A percentile compares a stretch with the other conserved stretches of the same genome.
Evolutionary conservation across 495 filamentous ascomycete genomes (phyloP).

Genomic region (Penicillium bovifimosum): DNA sequence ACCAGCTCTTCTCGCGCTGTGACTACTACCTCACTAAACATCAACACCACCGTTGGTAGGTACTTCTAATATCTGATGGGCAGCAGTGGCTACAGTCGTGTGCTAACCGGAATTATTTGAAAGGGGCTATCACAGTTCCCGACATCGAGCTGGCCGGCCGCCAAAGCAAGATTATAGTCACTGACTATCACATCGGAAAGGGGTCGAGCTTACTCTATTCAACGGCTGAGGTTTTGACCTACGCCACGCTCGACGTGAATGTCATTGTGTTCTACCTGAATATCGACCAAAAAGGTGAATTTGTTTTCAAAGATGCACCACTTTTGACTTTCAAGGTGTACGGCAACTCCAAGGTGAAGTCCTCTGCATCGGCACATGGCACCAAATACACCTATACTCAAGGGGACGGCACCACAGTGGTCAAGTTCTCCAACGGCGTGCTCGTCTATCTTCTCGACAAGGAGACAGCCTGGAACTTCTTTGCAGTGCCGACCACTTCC

Average conservation of each 20-base stretch:
- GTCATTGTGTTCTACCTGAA: slow-evolving; percentile 60
- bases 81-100: no score
- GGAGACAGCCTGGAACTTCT: slow-evolving; percentile 46
- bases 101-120: slow-evolving; percentile 1
- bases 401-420: slow-evolving; percentile 34
- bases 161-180: slow-evolving; percentile 67
- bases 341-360: slow-evolving; percentile 35
- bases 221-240: slow-evolving; percentile 65
- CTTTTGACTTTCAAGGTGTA: slow-evolving; percentile 41
- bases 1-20: slow-evolving; percentile 48
- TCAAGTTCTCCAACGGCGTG: slow-evolving; percentile 46
- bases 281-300: slow-evolving; percentile 52
- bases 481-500: slow-evolving; percentile 39
- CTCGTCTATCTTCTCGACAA: slow-evolving; percentile 49
- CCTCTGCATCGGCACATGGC: slow-evolving; percentile 43
- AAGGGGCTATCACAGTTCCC: slow-evolving; percentile 48
- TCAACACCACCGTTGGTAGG: slow-evolving; percentile 52
- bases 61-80: not conserved
- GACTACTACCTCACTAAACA: slow-evolving; percentile 51
- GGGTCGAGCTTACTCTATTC: slow-evolving; percentile 57
- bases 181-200: slow-evolving; percentile 58
- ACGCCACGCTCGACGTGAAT: slow-evolving; percentile 34
- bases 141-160: slow-evolving; percentile 60
- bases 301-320: slow-evolving; percentile 44
- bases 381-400: slow-evolving; percentile 35